Evolutionary conservation across 805 yeast species (phyloP), one percentile per base, ranked within the genome.

Genomic region (Saturnispora gosingensis): DNA sequence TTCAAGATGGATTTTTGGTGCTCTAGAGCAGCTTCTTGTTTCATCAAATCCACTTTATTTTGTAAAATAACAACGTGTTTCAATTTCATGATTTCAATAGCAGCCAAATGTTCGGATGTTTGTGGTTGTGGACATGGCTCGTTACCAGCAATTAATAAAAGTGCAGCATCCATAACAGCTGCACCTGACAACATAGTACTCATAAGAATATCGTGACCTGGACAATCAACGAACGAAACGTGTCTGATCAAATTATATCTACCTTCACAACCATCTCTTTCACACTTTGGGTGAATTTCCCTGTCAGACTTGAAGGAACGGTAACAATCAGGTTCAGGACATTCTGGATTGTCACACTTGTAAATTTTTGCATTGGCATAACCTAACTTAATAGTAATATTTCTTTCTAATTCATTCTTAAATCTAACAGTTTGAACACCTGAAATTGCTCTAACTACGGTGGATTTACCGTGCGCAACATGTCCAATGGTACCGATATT

Each of bases 171-270:
- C 99, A 93, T 93, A 58, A 93, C 99, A 16, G 99, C 99, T 36
- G 99, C 99, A 68, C 99, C 99, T 45, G 98, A 90, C 81, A 93
- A 83, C 99, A 93, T 93, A 59, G 99, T 93, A 79, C 97, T 89
- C 99, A 93, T 93, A 70, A 93, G 83, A 75, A 93, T 95, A 77
- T 93, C 99, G 86, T 93, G 99, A 71, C 99, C 99, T 55, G 99
- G 99, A 77, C 99, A 95, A 77, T 93, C 99, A 56, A 95, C 99
- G 64, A 95, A 95, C 10, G 97, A 88, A 50, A 93, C 99, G 68
- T 93, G 99, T 72, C 99, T 88, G 43, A 89, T 82, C 61, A 93
- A 78, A 63, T 80, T 80, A 72, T 89, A 90, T 67, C 96, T 86
- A 51, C 96, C 95, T n/a, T 68, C 69, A 71, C 96, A 88, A 10